Conservation (phyloP, 495 filamentous ascomycete genomes). For the Xylaria castorea region DNA sequence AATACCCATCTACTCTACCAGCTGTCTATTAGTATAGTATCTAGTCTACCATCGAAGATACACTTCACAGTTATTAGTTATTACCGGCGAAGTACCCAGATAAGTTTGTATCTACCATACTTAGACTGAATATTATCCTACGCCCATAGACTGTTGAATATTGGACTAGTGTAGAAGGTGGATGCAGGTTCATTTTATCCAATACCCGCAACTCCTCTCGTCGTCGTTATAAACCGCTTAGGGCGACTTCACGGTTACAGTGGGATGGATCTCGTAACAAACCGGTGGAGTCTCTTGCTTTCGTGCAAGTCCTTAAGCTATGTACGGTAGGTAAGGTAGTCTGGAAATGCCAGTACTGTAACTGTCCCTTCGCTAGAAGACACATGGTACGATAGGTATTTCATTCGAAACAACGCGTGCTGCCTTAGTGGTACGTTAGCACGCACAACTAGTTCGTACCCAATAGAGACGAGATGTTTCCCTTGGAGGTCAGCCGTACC, state of each 20-base stretch:
- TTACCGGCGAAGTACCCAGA: background rate
- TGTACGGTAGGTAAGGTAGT: background rate
- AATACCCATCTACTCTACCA: background rate
- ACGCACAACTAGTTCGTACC: background rate
- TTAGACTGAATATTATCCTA: background rate
- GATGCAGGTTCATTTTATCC: background rate
- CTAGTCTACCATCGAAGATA: too few species aligned
- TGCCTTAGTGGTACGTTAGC: slow-evolving; percentile 3
- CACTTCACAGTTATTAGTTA: background rate
- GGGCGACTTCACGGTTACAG: background rate
- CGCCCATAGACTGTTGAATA: background rate
- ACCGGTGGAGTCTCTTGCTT: slow-evolving; percentile 6
- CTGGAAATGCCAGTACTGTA: background rate
- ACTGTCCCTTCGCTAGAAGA: slow-evolving; percentile 9
- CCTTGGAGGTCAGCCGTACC: slow-evolving; percentile 8
- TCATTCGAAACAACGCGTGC: slow-evolving; percentile 14
- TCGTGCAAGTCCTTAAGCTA: background rate
- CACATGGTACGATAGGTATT: slow-evolving; percentile 17
- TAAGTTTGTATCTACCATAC: background rate
- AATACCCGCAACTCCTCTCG: background rate
- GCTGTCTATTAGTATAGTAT: background rate
- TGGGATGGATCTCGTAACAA: slow-evolving; percentile 20
- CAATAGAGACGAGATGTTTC: background rate
- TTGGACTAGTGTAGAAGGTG: background rate
- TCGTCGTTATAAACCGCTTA: background rate